Evolutionary conservation across 176 grass and related monocot species (phyloP), one percentile per base, ranked within the genome.

Genomic region (Melocanna baccifera): DNA sequence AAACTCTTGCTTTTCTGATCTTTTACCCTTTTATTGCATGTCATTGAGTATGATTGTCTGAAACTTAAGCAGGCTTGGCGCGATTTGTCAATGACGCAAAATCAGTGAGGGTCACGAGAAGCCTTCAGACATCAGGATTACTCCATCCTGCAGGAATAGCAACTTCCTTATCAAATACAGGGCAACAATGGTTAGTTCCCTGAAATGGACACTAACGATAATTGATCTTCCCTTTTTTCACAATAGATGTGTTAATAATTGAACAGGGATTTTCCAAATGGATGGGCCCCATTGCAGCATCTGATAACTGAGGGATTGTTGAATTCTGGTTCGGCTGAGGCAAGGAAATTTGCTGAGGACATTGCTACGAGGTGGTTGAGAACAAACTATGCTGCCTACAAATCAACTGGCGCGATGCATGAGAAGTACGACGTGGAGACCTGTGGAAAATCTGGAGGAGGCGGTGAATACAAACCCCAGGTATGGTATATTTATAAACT

Each of bases 181-280:
- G 83, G 48, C 85, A 98, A 79, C 96, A 98, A 87, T 95, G 96
- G 96, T 98, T 70, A 84, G 89, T 86, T 70, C 28, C 59, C 12
- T 81, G 12, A 43, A 19, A 75, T 75, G 16, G 1, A 41, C 67
- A 82, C 48, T 55, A 62, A 32, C 19, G 30, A 46, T 80, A 28
- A 36, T 72, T 62, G 55, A 0, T 5, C 0, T 51, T 67, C n/a
- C n/a, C 2, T 19, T 9, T 43, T 59, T 6, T 34, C 34, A 48
- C 50, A 81, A 64, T 59, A 25, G 9, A 37, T 52, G 20, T 84
- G 28, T 13, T 73, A 32, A 72, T 65, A 47, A 32, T 45, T 81
- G 45, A 81, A 61, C 66, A 98, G 96, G 96, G 96, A 98, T 81
- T 92, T 95, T 58, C 96, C 93, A 36, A 95, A 98, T 88, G 93